Evolutionary conservation across 331 rosid species (phyloP), one percentile per base, ranked within the genome.

Genomic region (Prunus yedoensis): DNA sequence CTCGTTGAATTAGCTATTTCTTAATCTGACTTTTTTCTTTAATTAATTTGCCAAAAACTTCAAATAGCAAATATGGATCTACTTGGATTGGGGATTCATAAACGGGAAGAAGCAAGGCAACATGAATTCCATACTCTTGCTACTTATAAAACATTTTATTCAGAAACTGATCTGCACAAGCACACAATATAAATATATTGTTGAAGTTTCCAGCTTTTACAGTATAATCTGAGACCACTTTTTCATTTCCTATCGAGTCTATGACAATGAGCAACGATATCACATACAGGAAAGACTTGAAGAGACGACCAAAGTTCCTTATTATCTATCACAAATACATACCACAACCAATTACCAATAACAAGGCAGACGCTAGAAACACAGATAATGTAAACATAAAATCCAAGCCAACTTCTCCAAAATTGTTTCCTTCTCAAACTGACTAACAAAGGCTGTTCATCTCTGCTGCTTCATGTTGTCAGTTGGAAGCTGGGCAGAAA

Each of bases 401-500:
- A 86, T 65, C 74, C 87, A 87, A 84, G 84, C 67, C 82, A 68
- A 66, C 79, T 84, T 86, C 14, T 32, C 82, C 97, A 94, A 93
- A 93, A 91, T 89, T 91, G 94, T 84, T 88, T 83, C 88, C 78
- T 90, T 54, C 45, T 75, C 65, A 78, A 74, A 78, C 76, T 3
- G 75, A 71, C 73, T 86, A 77, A 89, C 83, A 82, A 74, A 57
- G 86, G 97, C 80, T 94, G 83, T 67, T 94, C 80, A 88, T 87
- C 89, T 14, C 68, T 87, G 99, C 86, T 90, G 93, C 88, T 92
- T 95, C 75, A 89, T 60, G 82, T 79, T 86, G 58, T 94, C 96
- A 7, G 87, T 74, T 6, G 96, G 82, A 81, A 72, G 96, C 90
- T 90, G 95, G 43, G 82, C 83, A 43, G 97, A 87, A 74, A 61